phyloP scores from a whole-genome alignment of 1,284 basidiomycete genomes.

The Naganishia albida region DNA sequence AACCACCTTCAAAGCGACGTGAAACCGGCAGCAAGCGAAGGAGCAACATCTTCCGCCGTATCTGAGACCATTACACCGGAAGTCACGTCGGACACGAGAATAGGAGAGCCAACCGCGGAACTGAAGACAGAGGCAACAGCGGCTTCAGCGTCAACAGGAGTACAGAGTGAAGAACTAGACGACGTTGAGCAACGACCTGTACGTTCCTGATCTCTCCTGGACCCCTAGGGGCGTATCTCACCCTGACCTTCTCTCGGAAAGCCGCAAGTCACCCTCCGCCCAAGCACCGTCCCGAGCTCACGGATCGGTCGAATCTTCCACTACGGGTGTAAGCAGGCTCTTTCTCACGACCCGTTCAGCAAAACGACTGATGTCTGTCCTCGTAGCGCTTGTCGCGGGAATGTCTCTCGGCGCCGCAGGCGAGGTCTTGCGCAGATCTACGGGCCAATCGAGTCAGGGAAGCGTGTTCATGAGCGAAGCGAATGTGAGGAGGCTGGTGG shows the following conservation, averaged over 20 bases:
- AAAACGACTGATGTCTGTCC: constrained; percentile 69
- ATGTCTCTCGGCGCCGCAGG: constrained; percentile 56
- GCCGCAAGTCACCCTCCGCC: constrained; percentile 42
- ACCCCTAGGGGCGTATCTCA: neutral
- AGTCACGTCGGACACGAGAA: neutral
- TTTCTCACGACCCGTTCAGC: constrained; percentile 53
- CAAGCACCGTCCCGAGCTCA: constrained; percentile 72
- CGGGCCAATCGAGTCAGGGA: constrained; percentile 40
- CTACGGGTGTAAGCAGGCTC: constrained; percentile 72
- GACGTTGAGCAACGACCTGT: constrained; percentile 21
- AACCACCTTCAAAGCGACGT: too few species aligned
- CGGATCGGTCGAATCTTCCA: constrained; percentile 83
- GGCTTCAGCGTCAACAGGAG: neutral
- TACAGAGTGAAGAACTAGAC: neutral
- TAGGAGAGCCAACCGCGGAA: neutral
- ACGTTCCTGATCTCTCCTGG: neutral
- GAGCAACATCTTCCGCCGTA: too few species aligned
- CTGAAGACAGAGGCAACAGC: neutral
- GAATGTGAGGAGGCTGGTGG: constrained; percentile 85
- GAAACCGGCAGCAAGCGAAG: too few species aligned
- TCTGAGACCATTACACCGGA: too few species aligned
- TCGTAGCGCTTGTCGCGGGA: constrained; percentile 56
- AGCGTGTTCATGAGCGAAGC: constrained; percentile 79
- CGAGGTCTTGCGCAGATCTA: constrained; percentile 54
- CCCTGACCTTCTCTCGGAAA: neutral